These are phyloP conservation scores for Hortaea sp. DNA, from an alignment of 2,329 filamentous ascomycete genomes.

Conservation along the genomic window DNA sequence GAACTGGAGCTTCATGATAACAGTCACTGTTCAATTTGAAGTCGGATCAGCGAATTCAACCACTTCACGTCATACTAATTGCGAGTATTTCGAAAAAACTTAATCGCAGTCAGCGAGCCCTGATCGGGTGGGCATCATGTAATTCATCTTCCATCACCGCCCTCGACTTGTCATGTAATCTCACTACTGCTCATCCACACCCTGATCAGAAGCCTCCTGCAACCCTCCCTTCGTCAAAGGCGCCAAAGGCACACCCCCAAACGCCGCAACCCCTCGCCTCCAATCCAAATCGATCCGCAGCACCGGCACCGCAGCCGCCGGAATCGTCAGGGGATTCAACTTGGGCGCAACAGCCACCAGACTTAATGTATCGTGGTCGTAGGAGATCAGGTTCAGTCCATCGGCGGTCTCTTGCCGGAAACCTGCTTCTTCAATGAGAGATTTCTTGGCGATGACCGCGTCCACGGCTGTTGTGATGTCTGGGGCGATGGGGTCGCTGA, in stretches of 20 bases:
- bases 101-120: too few species aligned
- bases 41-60: too few species aligned
- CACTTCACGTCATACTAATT: too few species aligned
- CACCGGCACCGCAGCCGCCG: constrained; percentile 9
- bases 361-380: constrained; percentile 13
- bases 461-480: constrained; percentile 14
- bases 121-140: too few species aligned
- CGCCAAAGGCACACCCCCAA: constrained; percentile 11
- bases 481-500: constrained; percentile 12
- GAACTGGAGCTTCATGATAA: too few species aligned
- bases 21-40: too few species aligned
- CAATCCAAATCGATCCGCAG: constrained; percentile 12
- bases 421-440: constrained; percentile 6
- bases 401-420: constrained; percentile 11
- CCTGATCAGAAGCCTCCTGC: too few species aligned
- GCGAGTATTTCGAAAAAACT: too few species aligned
- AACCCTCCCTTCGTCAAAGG: not conserved
- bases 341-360: constrained; percentile 12
- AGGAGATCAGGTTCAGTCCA: constrained; percentile 11
- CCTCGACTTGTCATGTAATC: too few species aligned
- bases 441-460: constrained; percentile 14
- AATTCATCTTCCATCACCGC: too few species aligned
- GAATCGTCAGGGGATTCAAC: constrained; percentile 10
- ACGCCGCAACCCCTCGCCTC: constrained; percentile 11
- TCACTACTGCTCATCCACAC: too few species aligned